These are phyloP conservation scores for Boletus smithii DNA, from an alignment of 1,284 basidiomycete species.

Conservation along the genomic window DNA sequence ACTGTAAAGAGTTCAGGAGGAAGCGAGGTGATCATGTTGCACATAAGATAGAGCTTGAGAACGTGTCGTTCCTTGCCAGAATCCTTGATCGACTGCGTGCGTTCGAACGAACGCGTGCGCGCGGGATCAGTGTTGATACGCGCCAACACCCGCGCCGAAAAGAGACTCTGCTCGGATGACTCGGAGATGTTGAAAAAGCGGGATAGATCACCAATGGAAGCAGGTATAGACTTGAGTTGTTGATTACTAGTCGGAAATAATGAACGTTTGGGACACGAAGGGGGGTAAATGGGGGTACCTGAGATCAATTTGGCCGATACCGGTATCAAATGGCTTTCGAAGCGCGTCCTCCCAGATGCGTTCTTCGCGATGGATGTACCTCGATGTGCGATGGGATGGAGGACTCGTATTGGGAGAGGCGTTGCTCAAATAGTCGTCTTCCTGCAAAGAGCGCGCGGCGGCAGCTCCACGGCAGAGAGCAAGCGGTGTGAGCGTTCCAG, in stretches of 20 bases:
- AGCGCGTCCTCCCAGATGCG: slow-evolving; percentile 31
- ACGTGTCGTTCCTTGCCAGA: slow-evolving; percentile 34
- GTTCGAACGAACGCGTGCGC: slow-evolving; percentile 28
- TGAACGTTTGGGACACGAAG: slow-evolving; percentile 11
- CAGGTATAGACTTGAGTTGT: slow-evolving; percentile 24
- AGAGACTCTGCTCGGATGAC: slow-evolving; percentile 28
- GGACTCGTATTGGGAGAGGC: slow-evolving; percentile 13
- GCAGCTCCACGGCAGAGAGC: slow-evolving; percentile 7
- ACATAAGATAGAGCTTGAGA: slow-evolving; percentile 33
- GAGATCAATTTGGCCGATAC: slow-evolving; percentile 33
- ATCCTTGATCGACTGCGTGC: slow-evolving; percentile 34
- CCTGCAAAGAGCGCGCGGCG: slow-evolving; percentile 26
- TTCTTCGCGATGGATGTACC: slow-evolving; percentile 28
- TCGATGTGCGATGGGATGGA: slow-evolving; percentile 16
- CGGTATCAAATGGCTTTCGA: slow-evolving; percentile 27
- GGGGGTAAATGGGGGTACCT: slow-evolving; percentile 21
- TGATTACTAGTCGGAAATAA: slow-evolving; percentile 18
- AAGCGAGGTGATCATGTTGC: slow-evolving; percentile 26
- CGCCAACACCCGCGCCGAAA: slow-evolving; percentile 11
- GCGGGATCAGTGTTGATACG: slow-evolving; percentile 28
- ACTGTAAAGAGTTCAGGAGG: slow-evolving; percentile 29
- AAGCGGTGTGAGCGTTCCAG: slow-evolving; percentile 11
- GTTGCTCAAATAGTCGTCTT: slow-evolving; percentile 17
- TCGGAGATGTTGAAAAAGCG: slow-evolving; percentile 32
- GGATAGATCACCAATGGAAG: slow-evolving; percentile 26